These are phyloP conservation scores for Talaromyces ruber DNA, from an alignment of 495 filamentous ascomycete genomes.

Conservation along the genomic window DNA sequence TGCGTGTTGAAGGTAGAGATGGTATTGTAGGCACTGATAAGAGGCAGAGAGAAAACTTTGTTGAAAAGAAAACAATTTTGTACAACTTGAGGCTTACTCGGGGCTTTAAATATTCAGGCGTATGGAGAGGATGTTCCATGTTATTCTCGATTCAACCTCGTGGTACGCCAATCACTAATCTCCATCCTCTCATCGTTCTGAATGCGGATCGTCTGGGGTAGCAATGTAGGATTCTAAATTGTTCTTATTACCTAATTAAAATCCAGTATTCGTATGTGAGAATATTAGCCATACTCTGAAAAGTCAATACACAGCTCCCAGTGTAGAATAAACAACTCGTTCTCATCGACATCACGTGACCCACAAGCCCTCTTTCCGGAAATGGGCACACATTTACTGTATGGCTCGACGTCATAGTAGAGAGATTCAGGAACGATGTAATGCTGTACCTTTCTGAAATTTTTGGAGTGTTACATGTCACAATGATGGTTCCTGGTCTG, in stretches of 20 bases:
- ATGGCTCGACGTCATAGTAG: background rate
- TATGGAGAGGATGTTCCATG: too few relatives aligned
- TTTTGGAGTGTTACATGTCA: background rate
- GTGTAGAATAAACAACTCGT: background rate
- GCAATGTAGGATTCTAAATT: background rate
- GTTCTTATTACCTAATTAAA: background rate
- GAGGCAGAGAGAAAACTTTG: background rate
- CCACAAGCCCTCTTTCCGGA: background rate
- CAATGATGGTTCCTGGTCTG: background rate
- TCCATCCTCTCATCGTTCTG: background rate
- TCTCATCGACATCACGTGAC: background rate
- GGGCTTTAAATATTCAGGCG: background rate
- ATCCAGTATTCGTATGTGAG: background rate
- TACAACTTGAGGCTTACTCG: background rate
- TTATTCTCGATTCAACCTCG: background rate
- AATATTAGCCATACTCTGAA: background rate
- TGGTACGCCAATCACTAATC: background rate
- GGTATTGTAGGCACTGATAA: background rate
- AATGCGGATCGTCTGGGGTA: background rate
- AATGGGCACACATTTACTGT: background rate
- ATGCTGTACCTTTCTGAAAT: background rate
- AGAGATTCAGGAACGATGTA: background rate
- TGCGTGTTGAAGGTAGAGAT: background rate
- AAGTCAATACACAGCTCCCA: background rate
- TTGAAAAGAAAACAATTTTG: background rate